These are phyloP conservation scores for Cinnamomum chago DNA, from an alignment of 164 flowering plant genomes.

Conservation along the genomic window DNA sequence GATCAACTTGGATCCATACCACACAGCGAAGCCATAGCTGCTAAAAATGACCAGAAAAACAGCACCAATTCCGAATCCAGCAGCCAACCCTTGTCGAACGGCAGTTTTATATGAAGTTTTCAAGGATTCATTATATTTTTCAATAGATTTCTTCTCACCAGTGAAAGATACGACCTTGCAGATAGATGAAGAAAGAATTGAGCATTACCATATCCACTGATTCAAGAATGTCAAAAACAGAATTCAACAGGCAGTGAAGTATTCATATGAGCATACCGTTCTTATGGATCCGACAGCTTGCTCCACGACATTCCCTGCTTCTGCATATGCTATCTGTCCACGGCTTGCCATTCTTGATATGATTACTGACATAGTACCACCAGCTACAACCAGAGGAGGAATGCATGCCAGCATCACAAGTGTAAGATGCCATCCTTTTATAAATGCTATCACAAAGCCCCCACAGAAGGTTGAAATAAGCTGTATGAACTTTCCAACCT, in stretches of 20 bases:
- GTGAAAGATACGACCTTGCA: slow-evolving; percentile 66
- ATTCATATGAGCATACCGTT: slow-evolving; percentile 21
- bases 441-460: slow-evolving; percentile 21
- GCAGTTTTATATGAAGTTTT: slow-evolving; percentile 31
- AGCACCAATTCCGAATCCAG: slow-evolving; percentile 57
- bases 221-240: neutral
- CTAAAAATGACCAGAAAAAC: slow-evolving; percentile 27
- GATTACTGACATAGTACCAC: slow-evolving; percentile 16
- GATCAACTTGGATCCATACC: slow-evolving; percentile 62
- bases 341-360: slow-evolving; percentile 26
- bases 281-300: slow-evolving; percentile 33
- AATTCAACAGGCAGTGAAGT: neutral
- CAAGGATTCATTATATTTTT: slow-evolving; percentile 44
- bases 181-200: neutral
- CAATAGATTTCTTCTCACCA: slow-evolving; percentile 59
- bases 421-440: slow-evolving; percentile 22
- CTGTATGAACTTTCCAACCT: slow-evolving; percentile 26
- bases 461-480: slow-evolving; percentile 17
- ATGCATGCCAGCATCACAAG: slow-evolving; percentile 21
- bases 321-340: slow-evolving; percentile 31
- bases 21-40: slow-evolving; percentile 56
- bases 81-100: slow-evolving; percentile 48
- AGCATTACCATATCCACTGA: neutral
- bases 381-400: slow-evolving; percentile 18
- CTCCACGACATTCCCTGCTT: slow-evolving; percentile 32